phyloP scores from a whole-genome alignment of 306 rosid species.

The Arachis hypogaea region DNA sequence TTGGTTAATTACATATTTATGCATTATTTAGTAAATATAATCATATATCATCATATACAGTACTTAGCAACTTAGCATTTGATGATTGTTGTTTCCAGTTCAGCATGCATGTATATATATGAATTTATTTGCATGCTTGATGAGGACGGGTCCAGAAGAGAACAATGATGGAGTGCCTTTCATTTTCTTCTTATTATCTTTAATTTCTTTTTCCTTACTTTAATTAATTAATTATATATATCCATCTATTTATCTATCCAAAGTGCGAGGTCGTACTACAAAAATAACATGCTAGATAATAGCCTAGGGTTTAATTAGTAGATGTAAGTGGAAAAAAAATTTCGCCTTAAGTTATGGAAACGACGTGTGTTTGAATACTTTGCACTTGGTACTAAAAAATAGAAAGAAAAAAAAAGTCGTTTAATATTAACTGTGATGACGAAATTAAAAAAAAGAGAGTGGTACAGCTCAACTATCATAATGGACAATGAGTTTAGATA shows the following conservation, averaged over 20 bases:
- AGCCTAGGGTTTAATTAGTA: no score
- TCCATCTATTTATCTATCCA: no score
- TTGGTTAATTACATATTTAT: not conserved
- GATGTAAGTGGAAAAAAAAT: not conserved
- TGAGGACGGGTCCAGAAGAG: slow-evolving; percentile 29
- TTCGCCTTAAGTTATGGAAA: slow-evolving; percentile 4
- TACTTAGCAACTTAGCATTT: no score
- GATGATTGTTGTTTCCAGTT: slow-evolving; percentile 46
- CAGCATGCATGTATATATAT: slow-evolving; percentile 35
- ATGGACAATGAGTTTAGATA: not conserved
- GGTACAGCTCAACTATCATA: slow-evolving; percentile 25
- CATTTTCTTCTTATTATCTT: slow-evolving; percentile 1
- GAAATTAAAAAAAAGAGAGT: not conserved
- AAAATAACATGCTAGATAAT: no score
- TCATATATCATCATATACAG: slow-evolving; percentile 8
- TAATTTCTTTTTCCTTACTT: not conserved
- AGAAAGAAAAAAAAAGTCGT: not conserved
- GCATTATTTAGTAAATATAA: not conserved
- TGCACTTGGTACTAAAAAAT: not conserved
- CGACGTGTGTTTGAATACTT: slow-evolving; percentile 13
- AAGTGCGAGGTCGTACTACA: no score
- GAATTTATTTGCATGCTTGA: slow-evolving; percentile 35
- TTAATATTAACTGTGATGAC: not conserved
- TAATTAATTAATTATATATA: not conserved
- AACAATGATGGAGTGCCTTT: slow-evolving; percentile 11